phyloP scores from a whole-genome alignment of 768 basidiomycete species.

The Boletus tomentosulus region DNA sequence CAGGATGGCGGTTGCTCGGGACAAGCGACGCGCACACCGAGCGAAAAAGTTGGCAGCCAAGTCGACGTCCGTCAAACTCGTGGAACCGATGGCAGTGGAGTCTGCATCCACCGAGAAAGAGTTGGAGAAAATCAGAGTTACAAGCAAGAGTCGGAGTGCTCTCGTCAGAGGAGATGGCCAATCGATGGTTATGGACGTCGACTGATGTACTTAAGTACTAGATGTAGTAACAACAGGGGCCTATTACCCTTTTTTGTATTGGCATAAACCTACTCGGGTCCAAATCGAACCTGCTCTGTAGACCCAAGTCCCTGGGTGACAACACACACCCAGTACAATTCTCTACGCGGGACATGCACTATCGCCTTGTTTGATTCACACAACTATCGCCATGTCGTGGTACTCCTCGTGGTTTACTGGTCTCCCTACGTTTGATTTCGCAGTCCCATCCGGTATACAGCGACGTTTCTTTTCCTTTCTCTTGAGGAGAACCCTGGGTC shows the following conservation, averaged over 20 bases:
- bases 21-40: constrained; percentile 73
- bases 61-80: constrained; percentile 53
- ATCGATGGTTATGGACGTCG: constrained; percentile 89
- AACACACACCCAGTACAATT: neutral
- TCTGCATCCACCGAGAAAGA: constrained; percentile 44
- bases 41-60: constrained; percentile 57
- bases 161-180: constrained; percentile 80
- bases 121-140: constrained; percentile 76
- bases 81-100: constrained; percentile 55
- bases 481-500: constrained; percentile 77
- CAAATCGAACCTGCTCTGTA: neutral
- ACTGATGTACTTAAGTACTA: constrained; percentile 37
- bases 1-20: constrained; percentile 82
- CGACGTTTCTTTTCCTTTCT: constrained; percentile 86
- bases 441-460: constrained; percentile 72
- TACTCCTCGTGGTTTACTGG: constrained; percentile 50
- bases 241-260: constrained; percentile 17
- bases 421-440: constrained; percentile 62
- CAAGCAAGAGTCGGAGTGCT: constrained; percentile 60
- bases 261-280: neutral
- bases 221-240: constrained; percentile 13
- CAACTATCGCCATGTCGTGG: constrained; percentile 43
- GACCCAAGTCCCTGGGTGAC: constrained; percentile 1
- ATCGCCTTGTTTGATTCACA: constrained; percentile 10
- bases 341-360: constrained; percentile 14